Conservation (phyloP, 225 moss, liverwort and hornwort genomes). For the Straminergon stramineum region DNA sequence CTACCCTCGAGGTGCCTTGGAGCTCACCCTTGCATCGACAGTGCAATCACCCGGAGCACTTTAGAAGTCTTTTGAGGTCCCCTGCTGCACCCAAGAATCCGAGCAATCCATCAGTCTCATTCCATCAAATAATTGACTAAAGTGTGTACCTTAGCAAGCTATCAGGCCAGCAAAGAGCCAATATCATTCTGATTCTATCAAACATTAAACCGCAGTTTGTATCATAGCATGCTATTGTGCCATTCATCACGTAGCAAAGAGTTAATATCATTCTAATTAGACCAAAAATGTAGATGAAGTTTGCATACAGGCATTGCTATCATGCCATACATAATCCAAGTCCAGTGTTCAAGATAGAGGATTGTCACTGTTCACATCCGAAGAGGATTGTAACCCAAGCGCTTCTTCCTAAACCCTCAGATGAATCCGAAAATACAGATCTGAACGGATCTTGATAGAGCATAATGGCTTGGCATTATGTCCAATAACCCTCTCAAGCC, state of each 20-base stretch:
- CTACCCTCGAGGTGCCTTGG: not conserved
- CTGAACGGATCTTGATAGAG: not conserved
- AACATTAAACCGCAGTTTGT: no score
- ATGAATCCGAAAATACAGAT: not conserved
- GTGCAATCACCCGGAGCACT: not conserved
- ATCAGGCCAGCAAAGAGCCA: not conserved
- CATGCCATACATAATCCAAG: not conserved
- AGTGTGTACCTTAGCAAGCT: not conserved
- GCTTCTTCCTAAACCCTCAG: not conserved
- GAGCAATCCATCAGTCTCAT: not conserved
- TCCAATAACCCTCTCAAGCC: not conserved
- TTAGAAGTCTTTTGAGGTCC: not conserved
- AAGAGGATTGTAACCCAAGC: not conserved
- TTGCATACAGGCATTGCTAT: not conserved
- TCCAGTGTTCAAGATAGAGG: not conserved
- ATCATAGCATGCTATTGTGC: not conserved
- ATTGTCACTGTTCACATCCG: not conserved
- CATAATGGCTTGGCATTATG: no score
- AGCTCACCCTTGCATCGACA: not conserved
- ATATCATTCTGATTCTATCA: not conserved
- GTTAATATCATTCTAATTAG: not conserved
- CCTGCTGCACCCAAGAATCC: not conserved
- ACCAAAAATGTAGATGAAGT: not conserved
- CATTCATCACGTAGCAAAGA: not conserved
- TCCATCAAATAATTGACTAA: not conserved